A percentile compares a stretch with the other conserved stretches of the same genome.
Evolutionary conservation across 1,284 basidiomycete species (phyloP).

Genomic region (Grifola frondosa): DNA sequence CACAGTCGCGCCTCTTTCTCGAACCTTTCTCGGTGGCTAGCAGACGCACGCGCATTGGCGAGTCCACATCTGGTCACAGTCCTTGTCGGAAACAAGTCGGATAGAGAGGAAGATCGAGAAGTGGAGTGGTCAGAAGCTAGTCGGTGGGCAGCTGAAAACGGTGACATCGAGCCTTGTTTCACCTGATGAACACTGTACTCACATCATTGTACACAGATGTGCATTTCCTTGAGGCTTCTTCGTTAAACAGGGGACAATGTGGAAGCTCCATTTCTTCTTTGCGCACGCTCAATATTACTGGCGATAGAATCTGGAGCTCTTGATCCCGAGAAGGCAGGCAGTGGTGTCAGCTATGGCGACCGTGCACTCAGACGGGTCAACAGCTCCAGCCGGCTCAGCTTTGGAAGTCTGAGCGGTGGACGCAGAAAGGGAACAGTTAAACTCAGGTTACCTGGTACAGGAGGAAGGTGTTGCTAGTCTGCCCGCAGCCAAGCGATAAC

Average conservation of each 20-base stretch:
- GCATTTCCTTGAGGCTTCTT: slow-evolving; percentile 92
- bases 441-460: slow-evolving; percentile 58
- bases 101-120: slow-evolving; percentile 91
- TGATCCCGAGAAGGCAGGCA: slow-evolving; percentile 91
- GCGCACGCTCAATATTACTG: slow-evolving; percentile 88
- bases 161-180: slow-evolving; percentile 37
- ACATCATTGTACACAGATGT: slow-evolving; percentile 54
- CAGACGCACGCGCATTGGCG: slow-evolving; percentile 87
- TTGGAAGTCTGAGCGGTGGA: slow-evolving; percentile 69
- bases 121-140: slow-evolving; percentile 95
- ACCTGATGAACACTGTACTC: slow-evolving; percentile 3
- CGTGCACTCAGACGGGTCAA: slow-evolving; percentile 84
- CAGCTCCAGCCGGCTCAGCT: slow-evolving; percentile 79
- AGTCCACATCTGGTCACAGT: slow-evolving; percentile 89
- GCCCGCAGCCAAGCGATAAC: slow-evolving; percentile 2
- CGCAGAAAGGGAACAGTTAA: slow-evolving; percentile 58
- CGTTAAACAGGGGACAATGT: slow-evolving; percentile 92
- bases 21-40: slow-evolving; percentile 85
- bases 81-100: slow-evolving; percentile 94
- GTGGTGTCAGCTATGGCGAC: slow-evolving; percentile 96
- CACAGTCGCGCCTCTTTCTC: slow-evolving; percentile 76
- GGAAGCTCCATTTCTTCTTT: slow-evolving; percentile 89
- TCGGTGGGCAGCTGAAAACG: slow-evolving; percentile 92
- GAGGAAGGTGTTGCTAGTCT: slow-evolving; percentile 35
- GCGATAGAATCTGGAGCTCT: slow-evolving; percentile 89